phyloP scores from a whole-genome alignment of 257 asterid genomes.

The Petrea volubilis region DNA sequence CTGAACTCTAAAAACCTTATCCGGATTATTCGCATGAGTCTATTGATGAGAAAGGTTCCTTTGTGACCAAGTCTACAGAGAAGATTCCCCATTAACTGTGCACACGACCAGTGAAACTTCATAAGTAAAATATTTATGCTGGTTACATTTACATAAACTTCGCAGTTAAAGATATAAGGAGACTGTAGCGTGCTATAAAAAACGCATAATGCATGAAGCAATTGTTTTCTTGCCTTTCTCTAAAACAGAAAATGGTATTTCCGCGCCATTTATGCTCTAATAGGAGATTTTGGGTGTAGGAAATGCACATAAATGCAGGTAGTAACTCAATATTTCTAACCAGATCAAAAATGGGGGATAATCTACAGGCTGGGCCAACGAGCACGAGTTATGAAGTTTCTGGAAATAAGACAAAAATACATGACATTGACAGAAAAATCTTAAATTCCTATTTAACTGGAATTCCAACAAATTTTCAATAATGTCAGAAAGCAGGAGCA shows the following conservation, averaged over 20 bases:
- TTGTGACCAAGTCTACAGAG: constrained; percentile 47
- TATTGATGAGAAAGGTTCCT: constrained; percentile 56
- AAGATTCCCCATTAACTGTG: constrained; percentile 66
- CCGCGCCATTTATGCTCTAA: too few relatives aligned
- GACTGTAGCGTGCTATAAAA: too few relatives aligned
- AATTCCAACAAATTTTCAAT: neutral
- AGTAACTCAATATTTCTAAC: too few relatives aligned
- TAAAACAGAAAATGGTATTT: neutral
- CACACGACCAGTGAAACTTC: neutral
- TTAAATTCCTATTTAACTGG: neutral
- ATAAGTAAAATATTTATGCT: neutral
- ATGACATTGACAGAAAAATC: neutral
- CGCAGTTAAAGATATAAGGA: too few relatives aligned
- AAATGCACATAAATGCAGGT: too few relatives aligned
- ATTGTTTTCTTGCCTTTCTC: too few relatives aligned
- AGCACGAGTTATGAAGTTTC: neutral
- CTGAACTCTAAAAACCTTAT: constrained; percentile 58
- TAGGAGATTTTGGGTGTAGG: too few relatives aligned
- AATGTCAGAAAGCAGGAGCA: neutral
- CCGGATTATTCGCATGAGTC: constrained; percentile 58
- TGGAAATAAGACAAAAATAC: neutral
- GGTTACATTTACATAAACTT: neutral
- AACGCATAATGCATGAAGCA: too few relatives aligned
- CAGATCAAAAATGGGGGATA: too few relatives aligned
- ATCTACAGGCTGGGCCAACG: neutral